phyloP scores from a whole-genome alignment of 352 stramenopile genomes.

The Pythium scleroteichum region DNA sequence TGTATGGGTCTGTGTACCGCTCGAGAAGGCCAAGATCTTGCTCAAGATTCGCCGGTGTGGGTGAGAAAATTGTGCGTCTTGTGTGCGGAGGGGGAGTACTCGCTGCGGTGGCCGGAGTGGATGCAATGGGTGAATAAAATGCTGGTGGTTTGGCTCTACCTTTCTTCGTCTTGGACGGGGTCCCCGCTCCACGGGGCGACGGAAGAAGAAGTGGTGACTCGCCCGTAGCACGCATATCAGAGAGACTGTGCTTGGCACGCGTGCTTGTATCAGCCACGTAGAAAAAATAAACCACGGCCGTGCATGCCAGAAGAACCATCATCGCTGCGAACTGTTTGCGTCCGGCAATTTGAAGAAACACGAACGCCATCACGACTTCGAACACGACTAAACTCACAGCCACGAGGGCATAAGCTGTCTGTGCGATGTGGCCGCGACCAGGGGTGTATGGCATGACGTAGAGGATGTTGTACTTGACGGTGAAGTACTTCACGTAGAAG shows the following conservation, averaged over 20 bases:
- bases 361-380: constrained; percentile 73
- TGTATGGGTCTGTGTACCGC: constrained; percentile 77
- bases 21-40: constrained; percentile 37
- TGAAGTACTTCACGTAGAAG: constrained; percentile 76
- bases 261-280: constrained; percentile 45
- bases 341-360: constrained; percentile 64
- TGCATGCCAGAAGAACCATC: constrained; percentile 51
- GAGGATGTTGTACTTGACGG: constrained; percentile 83
- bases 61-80: constrained; percentile 40
- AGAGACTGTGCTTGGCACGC: constrained; percentile 38
- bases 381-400: constrained; percentile 72
- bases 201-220: constrained; percentile 27
- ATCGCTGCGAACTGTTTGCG: constrained; percentile 58
- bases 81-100: constrained; percentile 8
- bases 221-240: constrained; percentile 28
- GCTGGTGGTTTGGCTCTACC: constrained; percentile 6
- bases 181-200: constrained; percentile 1
- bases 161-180: not conserved
- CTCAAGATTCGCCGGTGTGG: constrained; percentile 39
- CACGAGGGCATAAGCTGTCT: constrained; percentile 61
- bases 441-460: constrained; percentile 76
- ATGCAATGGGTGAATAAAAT: constrained; percentile 17
- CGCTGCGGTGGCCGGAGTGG: constrained; percentile 1
- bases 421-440: constrained; percentile 63
- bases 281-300: constrained; percentile 51